A percentile compares a stretch with the other conserved stretches of the same genome.
Evolutionary conservation across 2,329 filamentous ascomycete genomes (phyloP).

Genomic region (Phoma sp.): DNA sequence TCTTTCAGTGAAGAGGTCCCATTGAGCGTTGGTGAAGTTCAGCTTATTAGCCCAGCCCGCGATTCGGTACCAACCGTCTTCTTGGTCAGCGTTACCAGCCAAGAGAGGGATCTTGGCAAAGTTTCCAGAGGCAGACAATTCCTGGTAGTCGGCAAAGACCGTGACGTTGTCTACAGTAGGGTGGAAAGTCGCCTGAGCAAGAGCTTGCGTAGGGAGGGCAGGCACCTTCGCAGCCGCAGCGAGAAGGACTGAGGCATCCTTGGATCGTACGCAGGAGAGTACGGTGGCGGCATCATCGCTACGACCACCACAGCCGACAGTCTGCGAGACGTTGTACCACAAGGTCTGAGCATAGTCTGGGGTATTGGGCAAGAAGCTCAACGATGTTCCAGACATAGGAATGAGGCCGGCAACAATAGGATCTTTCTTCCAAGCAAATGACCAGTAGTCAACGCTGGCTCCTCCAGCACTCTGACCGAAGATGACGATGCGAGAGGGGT

Average conservation of each 20-base stretch:
- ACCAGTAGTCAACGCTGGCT: constrained; percentile 57
- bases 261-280: constrained; percentile 48
- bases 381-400: constrained; percentile 56
- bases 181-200: constrained; percentile 38
- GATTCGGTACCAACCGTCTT: constrained; percentile 40
- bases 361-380: constrained; percentile 41
- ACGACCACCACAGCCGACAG: constrained; percentile 45
- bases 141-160: constrained; percentile 40
- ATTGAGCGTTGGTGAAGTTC: constrained; percentile 32
- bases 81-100: constrained; percentile 34
- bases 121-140: constrained; percentile 27
- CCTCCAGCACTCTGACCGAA: constrained; percentile 51
- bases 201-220: constrained; percentile 32
- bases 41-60: constrained; percentile 30
- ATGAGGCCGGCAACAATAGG: constrained; percentile 60
- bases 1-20: constrained; percentile 33
- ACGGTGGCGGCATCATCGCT: constrained; percentile 33
- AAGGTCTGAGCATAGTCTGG: constrained; percentile 31
- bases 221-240: constrained; percentile 38
- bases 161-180: constrained; percentile 41
- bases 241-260: constrained; percentile 29
- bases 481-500: constrained; percentile 49
- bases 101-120: constrained; percentile 37
- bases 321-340: constrained; percentile 50
- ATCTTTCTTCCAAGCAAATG: constrained; percentile 57